Conservation (phyloP, 176 grass and related monocot species). For the Carex scoparia region DNA sequence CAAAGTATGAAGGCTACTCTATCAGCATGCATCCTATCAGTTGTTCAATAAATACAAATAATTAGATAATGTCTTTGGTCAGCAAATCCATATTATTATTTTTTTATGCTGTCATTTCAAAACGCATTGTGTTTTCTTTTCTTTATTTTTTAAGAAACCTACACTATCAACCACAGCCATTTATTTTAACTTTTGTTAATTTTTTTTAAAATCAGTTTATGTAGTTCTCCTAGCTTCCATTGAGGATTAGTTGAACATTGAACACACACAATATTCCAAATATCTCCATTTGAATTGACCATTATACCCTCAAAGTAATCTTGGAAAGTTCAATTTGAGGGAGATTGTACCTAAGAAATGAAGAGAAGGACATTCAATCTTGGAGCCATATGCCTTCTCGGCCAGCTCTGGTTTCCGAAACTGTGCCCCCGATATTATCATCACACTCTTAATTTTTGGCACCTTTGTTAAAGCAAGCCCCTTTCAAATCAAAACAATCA, state of each 20-base stretch:
- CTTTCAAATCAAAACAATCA: slow-evolving; percentile 25
- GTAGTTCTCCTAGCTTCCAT: not conserved
- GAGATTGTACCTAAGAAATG: slow-evolving; percentile 67
- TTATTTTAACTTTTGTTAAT: not conserved
- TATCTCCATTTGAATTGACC: not conserved
- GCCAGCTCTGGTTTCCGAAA: slow-evolving; percentile 38
- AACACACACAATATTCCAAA: not conserved
- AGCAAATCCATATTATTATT: not conserved
- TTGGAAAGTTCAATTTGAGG: not conserved
- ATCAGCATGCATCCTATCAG: not conserved
- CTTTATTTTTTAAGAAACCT: not conserved
- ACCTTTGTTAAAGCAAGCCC: slow-evolving; percentile 72
- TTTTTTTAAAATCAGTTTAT: not conserved
- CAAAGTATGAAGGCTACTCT: not conserved
- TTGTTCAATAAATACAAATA: not conserved
- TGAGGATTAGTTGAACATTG: not conserved
- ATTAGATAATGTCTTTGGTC: not conserved
- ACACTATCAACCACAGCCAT: not conserved
- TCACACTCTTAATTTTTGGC: slow-evolving; percentile 61
- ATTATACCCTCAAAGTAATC: not conserved
- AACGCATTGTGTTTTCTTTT: not conserved
- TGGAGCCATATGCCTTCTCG: slow-evolving; percentile 58
- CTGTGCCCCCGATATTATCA: slow-evolving; percentile 69
- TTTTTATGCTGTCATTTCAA: not conserved
- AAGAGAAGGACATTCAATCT: slow-evolving; percentile 56